These are phyloP conservation scores for Arctium lappa DNA, from an alignment of 129 eudicot species.

Conservation along the genomic window DNA sequence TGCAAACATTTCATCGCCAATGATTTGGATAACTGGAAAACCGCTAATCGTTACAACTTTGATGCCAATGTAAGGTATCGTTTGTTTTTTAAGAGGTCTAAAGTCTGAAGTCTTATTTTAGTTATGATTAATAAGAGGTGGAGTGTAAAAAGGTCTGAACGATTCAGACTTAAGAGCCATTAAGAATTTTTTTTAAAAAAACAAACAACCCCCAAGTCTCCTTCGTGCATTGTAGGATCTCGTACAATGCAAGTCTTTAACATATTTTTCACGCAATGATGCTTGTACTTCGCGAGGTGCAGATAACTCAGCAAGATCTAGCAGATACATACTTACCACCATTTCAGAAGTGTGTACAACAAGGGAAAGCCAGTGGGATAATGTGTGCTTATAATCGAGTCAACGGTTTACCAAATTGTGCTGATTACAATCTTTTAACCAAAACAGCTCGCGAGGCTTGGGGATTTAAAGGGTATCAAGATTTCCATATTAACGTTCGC, in stretches of 20 bases:
- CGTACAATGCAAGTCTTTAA: background rate
- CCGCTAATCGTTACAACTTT: constrained; percentile 44
- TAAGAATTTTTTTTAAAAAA: too few relatives aligned
- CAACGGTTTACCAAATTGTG: constrained; percentile 85
- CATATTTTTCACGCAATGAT: background rate
- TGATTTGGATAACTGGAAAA: constrained; percentile 73
- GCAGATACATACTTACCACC: constrained; percentile 80
- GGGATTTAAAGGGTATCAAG: constrained; percentile 40
- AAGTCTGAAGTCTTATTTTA: too few relatives aligned
- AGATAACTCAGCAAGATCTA: constrained; percentile 74
- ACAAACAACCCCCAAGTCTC: background rate
- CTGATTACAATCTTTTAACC: constrained; percentile 74
- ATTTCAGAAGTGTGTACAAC: constrained; percentile 58
- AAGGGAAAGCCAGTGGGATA: constrained; percentile 64
- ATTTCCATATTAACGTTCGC: background rate
- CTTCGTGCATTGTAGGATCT: background rate
- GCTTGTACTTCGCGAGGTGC: constrained; percentile 14
- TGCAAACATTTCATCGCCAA: constrained; percentile 79
- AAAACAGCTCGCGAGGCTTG: constrained; percentile 56
- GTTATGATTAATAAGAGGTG: too few relatives aligned
- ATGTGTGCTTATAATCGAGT: constrained; percentile 93
- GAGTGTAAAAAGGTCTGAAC: too few relatives aligned
- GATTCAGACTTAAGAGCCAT: too few relatives aligned
- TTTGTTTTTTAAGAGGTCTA: too few relatives aligned
- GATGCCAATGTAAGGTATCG: constrained; percentile 47